phyloP scores from a whole-genome alignment of 306 rosid species.

The Mucuna pruriens region DNA sequence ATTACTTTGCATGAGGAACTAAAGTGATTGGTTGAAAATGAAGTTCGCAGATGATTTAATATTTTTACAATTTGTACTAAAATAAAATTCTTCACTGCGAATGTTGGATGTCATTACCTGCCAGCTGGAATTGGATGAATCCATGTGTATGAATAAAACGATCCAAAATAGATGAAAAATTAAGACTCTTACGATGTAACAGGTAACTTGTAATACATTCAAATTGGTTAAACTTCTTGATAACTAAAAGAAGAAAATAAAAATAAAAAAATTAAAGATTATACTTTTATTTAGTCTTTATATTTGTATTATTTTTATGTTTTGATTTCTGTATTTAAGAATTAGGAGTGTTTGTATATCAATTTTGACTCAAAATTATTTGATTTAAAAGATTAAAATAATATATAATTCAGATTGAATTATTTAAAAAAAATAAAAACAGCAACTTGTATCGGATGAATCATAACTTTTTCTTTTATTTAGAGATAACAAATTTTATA shows the following conservation, averaged over 20 bases:
- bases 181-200: neutral
- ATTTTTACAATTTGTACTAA: neutral
- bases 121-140: neutral
- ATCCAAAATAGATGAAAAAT: neutral
- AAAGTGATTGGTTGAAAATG: constrained; percentile 25
- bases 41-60: constrained; percentile 21
- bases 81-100: constrained; percentile 6
- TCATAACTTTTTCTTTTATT: too few species aligned
- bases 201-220: neutral
- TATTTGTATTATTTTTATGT: too few species aligned
- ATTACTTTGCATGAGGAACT: constrained; percentile 23
- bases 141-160: neutral
- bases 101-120: neutral
- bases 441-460: too few species aligned
- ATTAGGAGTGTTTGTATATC: too few species aligned
- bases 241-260: neutral
- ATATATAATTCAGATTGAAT: too few species aligned
- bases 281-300: too few species aligned
- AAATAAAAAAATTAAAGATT: neutral
- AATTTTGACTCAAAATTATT: too few species aligned
- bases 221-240: neutral
- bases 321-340: too few species aligned
- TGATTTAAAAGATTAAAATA: too few species aligned
- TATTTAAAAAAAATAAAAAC: too few species aligned
- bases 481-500: too few species aligned